These are phyloP conservation scores for Starmerella asiatica DNA, from an alignment of 805 yeast species.

Conservation along the genomic window DNA sequence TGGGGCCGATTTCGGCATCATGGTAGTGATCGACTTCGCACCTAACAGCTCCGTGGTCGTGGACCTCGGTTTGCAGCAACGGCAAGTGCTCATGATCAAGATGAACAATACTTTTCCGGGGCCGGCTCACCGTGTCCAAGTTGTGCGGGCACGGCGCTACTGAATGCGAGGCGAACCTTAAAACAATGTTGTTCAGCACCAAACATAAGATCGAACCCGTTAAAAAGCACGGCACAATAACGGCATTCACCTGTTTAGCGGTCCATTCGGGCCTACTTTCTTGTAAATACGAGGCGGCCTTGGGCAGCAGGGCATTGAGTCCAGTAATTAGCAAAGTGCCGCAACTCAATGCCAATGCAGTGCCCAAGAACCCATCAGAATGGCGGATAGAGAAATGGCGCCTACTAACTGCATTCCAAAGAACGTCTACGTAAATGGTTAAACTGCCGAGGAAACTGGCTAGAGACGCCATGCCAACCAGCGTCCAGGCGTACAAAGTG, in stretches of 20 bases:
- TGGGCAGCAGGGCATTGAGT: constrained; percentile 64
- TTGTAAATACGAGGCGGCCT: constrained; percentile 37
- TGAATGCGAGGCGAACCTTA: constrained; percentile 45
- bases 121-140: constrained; percentile 2
- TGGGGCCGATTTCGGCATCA: neutral
- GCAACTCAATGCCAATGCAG: constrained; percentile 61
- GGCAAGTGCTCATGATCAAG: constrained; percentile 9
- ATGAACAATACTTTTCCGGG: neutral
- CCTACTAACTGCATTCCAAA: constrained; percentile 37
- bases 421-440: constrained; percentile 46
- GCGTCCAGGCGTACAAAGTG: constrained; percentile 33
- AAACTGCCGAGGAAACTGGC: constrained; percentile 63
- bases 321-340: constrained; percentile 76
- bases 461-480: constrained; percentile 50
- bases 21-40: neutral
- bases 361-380: constrained; percentile 53
- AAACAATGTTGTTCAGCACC: constrained; percentile 50
- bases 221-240: constrained; percentile 36
- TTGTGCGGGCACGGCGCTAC: constrained; percentile 15
- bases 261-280: constrained; percentile 20
- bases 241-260: constrained; percentile 26
- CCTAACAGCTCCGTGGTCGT: constrained; percentile 8
- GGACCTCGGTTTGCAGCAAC: constrained; percentile 2
- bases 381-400: constrained; percentile 42
- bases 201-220: constrained; percentile 51